These are phyloP conservation scores for Melaleuca alternifolia DNA, from an alignment of 345 rosid species.

Conservation along the genomic window DNA sequence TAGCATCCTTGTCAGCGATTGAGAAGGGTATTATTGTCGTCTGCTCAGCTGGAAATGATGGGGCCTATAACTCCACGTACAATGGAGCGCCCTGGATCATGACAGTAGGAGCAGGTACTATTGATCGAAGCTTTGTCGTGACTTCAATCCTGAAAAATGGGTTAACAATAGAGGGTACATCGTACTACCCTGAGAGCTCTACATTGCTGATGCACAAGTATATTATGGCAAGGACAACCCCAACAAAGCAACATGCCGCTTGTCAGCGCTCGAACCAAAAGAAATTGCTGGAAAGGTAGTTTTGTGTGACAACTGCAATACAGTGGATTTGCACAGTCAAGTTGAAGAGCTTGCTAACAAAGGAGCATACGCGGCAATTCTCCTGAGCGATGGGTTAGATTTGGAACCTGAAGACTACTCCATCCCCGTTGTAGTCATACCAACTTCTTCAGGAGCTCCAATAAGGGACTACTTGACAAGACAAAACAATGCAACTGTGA, in stretches of 20 bases:
- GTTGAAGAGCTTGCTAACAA: slow-evolving; percentile 10
- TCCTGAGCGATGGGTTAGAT: slow-evolving; percentile 5
- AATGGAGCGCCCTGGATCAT: slow-evolving; percentile 24
- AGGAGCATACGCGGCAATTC: slow-evolving; percentile 23
- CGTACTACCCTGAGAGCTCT: too few species aligned
- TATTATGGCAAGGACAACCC: slow-evolving; percentile 1
- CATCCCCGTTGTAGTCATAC: slow-evolving; percentile 13
- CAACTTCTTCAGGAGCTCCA: background rate
- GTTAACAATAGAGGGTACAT: too few species aligned
- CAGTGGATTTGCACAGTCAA: background rate
- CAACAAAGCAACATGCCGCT: slow-evolving; percentile 9
- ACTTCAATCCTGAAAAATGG: background rate
- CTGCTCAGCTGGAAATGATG: slow-evolving; percentile 17
- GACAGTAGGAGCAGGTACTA: slow-evolving; percentile 21
- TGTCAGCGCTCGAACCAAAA: slow-evolving; percentile 3
- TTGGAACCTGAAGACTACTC: slow-evolving; percentile 2
- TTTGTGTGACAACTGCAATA: slow-evolving; percentile 9
- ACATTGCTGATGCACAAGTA: too few species aligned
- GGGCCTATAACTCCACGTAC: slow-evolving; percentile 1
- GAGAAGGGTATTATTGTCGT: slow-evolving; percentile 17
- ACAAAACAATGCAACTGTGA: slow-evolving; percentile 5
- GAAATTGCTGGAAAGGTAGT: slow-evolving; percentile 25
- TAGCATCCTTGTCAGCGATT: slow-evolving; percentile 14
- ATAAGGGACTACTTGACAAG: background rate
- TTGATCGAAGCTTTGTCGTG: background rate